phyloP scores from a whole-genome alignment of 495 filamentous ascomycete species.

The Hypoxylon trugodes region DNA sequence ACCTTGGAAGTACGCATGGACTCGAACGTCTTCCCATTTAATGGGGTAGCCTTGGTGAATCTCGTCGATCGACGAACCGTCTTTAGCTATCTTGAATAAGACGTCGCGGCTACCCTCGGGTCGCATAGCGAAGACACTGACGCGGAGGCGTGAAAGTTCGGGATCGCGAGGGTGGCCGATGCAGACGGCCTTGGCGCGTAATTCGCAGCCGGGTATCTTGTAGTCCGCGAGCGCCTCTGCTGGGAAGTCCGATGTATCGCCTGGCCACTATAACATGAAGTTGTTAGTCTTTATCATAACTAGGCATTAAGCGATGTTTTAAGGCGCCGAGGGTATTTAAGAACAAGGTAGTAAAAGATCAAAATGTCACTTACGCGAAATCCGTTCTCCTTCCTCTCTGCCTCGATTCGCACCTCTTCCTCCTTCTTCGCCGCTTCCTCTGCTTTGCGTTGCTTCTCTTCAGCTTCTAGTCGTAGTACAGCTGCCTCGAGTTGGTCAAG shows the following conservation, averaged over 20 bases:
- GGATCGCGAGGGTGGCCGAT: constrained; percentile 18
- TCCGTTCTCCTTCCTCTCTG: too few relatives aligned
- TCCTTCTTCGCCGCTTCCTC: background rate
- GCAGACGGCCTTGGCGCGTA: constrained; percentile 19
- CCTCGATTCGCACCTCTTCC: too few relatives aligned
- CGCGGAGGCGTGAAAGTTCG: background rate
- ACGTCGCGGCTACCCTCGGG: background rate
- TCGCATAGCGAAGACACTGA: constrained; percentile 17
- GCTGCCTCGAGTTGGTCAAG: background rate
- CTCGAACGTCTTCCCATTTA: background rate
- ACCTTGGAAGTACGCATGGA: constrained; percentile 10
- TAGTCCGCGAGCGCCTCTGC: constrained; percentile 1
- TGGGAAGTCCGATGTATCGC: constrained; percentile 1
- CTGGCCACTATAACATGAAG: constrained; percentile 1
- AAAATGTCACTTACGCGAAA: too few relatives aligned
- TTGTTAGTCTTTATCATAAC: too few relatives aligned
- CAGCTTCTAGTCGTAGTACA: background rate
- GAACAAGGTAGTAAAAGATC: too few relatives aligned
- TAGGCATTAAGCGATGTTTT: too few relatives aligned
- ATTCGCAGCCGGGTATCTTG: background rate
- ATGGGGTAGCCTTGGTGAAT: background rate
- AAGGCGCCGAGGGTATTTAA: too few relatives aligned
- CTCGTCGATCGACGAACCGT: background rate
- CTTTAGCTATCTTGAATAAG: constrained; percentile 3
- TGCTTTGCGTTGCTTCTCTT: background rate